Conservation (phyloP, 1,139 yeast genomes). For the Entelexis paramagnoliae region DNA sequence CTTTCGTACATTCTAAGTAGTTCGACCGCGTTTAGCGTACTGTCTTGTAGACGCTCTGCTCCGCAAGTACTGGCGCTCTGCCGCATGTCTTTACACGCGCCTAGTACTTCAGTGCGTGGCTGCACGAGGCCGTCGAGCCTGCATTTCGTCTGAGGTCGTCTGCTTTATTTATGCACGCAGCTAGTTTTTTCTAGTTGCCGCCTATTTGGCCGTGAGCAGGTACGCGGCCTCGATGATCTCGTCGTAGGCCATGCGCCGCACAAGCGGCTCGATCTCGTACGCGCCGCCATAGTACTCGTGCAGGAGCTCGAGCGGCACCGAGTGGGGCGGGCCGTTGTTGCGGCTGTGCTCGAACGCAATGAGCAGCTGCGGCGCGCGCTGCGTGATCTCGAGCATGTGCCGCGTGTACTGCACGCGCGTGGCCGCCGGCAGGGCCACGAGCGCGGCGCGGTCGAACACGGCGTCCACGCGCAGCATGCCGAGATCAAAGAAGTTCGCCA, state of each 20-base stretch:
- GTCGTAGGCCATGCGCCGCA: neutral
- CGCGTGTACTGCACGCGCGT: slow-evolving; percentile 12
- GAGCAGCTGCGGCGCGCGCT: slow-evolving; percentile 17
- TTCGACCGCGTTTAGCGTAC: too few species aligned
- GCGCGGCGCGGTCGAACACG: slow-evolving; percentile 21
- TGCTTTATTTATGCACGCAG: too few species aligned
- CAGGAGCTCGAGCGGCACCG: slow-evolving; percentile 12
- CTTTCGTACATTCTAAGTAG: too few species aligned
- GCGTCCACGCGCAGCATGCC: slow-evolving; percentile 10
- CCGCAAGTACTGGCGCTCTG: too few species aligned
- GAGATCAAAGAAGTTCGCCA: slow-evolving; percentile 17
- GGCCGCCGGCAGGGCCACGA: slow-evolving; percentile 18
- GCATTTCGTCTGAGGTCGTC: too few species aligned
- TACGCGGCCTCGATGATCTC: slow-evolving; percentile 10
- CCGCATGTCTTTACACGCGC: too few species aligned
- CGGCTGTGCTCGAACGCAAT: slow-evolving; percentile 18
- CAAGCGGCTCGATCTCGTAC: slow-evolving; percentile 4
- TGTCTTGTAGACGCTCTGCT: too few species aligned
- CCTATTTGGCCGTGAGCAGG: neutral
- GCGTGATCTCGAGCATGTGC: slow-evolving; percentile 14
- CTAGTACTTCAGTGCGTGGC: too few species aligned
- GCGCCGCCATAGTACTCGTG: slow-evolving; percentile 11
- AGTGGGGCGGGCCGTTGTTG: slow-evolving; percentile 16
- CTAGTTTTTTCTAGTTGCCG: too few species aligned
- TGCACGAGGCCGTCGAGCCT: too few species aligned